A percentile compares a stretch with the other conserved stretches of the same genome.
phyloP scores from a whole-genome alignment of 768 basidiomycete genomes.

The Russula lepida region DNA sequence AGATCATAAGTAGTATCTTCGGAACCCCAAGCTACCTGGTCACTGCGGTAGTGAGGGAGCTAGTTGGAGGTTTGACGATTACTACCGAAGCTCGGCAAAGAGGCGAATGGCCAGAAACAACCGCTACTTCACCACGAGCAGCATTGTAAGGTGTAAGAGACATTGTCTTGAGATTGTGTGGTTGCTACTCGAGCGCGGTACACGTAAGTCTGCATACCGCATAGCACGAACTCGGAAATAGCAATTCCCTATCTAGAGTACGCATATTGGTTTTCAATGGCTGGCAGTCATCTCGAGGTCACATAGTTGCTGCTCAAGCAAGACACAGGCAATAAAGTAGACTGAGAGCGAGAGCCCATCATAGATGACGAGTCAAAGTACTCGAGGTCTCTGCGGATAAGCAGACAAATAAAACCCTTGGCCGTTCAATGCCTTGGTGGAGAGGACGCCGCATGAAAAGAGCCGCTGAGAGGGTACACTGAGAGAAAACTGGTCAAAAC shows the following conservation, averaged over 20 bases:
- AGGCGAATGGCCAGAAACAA: constrained; percentile 1
- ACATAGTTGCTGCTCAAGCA: neutral
- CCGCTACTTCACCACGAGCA: neutral
- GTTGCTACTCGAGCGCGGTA: constrained; percentile 16
- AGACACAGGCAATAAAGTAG: neutral
- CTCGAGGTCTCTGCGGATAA: neutral
- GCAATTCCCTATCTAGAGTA: neutral
- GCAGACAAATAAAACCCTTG: neutral
- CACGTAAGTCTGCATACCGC: neutral
- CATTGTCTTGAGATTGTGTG: constrained; percentile 5
- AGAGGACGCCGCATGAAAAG: neutral
- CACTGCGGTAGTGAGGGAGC: neutral
- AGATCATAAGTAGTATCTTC: neutral
- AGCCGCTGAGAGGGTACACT: neutral
- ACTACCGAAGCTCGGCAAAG: constrained; percentile 2
- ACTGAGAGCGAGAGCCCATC: no score
- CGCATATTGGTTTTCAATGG: neutral
- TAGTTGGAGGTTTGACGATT: neutral
- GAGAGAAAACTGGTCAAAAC: neutral
- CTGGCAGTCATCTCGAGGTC: neutral
- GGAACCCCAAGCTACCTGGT: constrained; percentile 1
- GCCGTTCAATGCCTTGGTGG: neutral
- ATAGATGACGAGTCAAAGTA: no score
- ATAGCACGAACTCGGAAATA: neutral
- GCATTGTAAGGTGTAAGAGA: neutral